Percentiles rank a stretch among this genome's conserved stretches.
Conservation (phyloP, 106 monocot species). For the Chionographis japonica region DNA sequence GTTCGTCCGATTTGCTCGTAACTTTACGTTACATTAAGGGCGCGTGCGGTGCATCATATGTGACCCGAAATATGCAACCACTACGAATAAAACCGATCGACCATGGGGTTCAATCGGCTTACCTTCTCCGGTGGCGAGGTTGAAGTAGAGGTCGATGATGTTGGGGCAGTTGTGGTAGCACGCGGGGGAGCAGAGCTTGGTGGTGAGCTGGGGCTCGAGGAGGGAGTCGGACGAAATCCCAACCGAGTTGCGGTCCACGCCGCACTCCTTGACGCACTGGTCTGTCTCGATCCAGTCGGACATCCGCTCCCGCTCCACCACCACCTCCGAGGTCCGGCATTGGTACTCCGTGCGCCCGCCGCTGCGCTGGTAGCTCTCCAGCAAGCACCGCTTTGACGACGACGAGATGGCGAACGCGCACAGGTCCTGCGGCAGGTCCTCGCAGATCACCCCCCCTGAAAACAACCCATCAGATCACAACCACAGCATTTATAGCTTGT, state of each 20-base stretch:
- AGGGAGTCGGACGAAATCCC: slow-evolving; percentile 75
- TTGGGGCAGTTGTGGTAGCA: slow-evolving; percentile 71
- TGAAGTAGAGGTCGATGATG: slow-evolving; percentile 73
- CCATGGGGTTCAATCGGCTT: too few species aligned
- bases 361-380: slow-evolving; percentile 38
- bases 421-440: slow-evolving; percentile 59
- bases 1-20: too few species aligned
- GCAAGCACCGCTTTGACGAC: slow-evolving; percentile 52
- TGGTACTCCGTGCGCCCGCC: slow-evolving; percentile 39
- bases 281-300: slow-evolving; percentile 68
- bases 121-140: slow-evolving; percentile 77
- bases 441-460: slow-evolving; percentile 49
- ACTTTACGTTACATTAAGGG: too few species aligned
- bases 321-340: slow-evolving; percentile 62
- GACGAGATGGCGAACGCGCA: slow-evolving; percentile 80
- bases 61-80: too few species aligned
- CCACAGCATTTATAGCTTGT: too few species aligned
- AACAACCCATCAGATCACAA: background rate
- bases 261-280: slow-evolving; percentile 56
- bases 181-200: slow-evolving; percentile 54
- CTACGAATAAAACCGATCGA: too few species aligned
- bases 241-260: slow-evolving; percentile 41
- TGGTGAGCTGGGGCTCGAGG: slow-evolving; percentile 34
- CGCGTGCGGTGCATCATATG: too few species aligned
- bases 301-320: slow-evolving; percentile 34